phyloP scores from a whole-genome alignment of 805 yeast species.

The Lipomyces lipofer region DNA sequence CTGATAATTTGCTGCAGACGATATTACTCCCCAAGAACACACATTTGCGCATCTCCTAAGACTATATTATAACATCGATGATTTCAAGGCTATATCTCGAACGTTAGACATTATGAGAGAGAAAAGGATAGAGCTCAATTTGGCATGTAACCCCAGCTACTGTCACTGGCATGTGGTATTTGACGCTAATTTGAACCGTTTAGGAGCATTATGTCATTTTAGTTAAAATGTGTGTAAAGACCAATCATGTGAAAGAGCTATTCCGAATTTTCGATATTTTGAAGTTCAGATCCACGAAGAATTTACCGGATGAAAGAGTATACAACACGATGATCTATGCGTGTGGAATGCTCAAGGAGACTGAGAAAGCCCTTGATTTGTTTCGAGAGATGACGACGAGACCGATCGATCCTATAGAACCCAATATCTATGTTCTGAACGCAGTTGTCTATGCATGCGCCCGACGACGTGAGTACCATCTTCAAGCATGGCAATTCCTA shows the following conservation, averaged over 20 bases:
- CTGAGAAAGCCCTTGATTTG: constrained; percentile 75
- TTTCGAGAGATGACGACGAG: constrained; percentile 62
- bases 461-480: constrained; percentile 48
- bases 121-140: constrained; percentile 32
- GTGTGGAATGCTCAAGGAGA: constrained; percentile 59
- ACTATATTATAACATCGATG: constrained; percentile 35
- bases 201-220: constrained; percentile 19
- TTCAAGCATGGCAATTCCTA: constrained; percentile 70
- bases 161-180: too few species aligned
- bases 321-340: constrained; percentile 73
- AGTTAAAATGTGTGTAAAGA: constrained; percentile 21
- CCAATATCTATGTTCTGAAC: constrained; percentile 50
- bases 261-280: constrained; percentile 75
- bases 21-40: constrained; percentile 32
- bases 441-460: constrained; percentile 71
- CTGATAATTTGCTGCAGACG: constrained; percentile 12
- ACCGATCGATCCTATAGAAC: constrained; percentile 41
- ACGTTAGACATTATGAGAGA: constrained; percentile 34
- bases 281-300: constrained; percentile 69
- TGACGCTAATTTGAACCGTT: too few species aligned
- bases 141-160: too few species aligned
- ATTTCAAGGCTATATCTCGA: constrained; percentile 32
- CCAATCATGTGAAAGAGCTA: constrained; percentile 57
- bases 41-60: constrained; percentile 41
- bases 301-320: constrained; percentile 66